phyloP scores from a whole-genome alignment of 169 alveolate genomes.

The Amoebophrya sp. region DNA sequence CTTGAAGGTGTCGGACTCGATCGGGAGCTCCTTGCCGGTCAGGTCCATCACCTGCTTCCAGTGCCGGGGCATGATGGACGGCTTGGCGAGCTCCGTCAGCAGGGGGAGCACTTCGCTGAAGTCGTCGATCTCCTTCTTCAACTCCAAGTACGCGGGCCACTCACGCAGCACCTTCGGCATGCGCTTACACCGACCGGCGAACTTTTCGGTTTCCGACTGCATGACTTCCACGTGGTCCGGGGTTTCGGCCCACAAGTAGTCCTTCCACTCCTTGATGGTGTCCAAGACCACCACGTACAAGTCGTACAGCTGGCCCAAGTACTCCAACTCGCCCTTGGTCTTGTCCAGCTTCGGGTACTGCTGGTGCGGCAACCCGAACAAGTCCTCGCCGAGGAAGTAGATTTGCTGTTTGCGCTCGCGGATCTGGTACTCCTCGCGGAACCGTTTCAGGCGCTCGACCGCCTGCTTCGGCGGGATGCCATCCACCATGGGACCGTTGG shows the following conservation, averaged over 20 bases:
- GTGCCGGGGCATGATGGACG: constrained; percentile 83
- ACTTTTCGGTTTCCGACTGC: constrained; percentile 63
- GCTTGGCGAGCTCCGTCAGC: constrained; percentile 77
- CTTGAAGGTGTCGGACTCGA: constrained; percentile 69
- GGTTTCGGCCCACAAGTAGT: constrained; percentile 79
- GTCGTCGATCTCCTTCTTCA: constrained; percentile 75
- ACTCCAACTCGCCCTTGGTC: constrained; percentile 82
- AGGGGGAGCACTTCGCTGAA: constrained; percentile 71
- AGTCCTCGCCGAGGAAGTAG: constrained; percentile 82
- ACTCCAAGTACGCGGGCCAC: constrained; percentile 87
- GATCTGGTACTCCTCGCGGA: constrained; percentile 71
- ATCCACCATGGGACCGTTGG: constrained; percentile 85
- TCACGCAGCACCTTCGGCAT: constrained; percentile 85
- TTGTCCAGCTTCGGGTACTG: constrained; percentile 85
- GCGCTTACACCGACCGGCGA: constrained; percentile 75
- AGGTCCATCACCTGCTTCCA: constrained; percentile 66
- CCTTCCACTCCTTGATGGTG: constrained; percentile 82
- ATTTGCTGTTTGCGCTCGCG: constrained; percentile 65
- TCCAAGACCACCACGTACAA: constrained; percentile 68
- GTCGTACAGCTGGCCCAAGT: constrained; percentile 80
- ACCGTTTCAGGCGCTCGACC: constrained; percentile 70
- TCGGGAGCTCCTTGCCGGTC: constrained; percentile 66
- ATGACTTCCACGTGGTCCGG: constrained; percentile 73
- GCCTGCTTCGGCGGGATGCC: constrained; percentile 72
- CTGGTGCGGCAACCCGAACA: constrained; percentile 88